Base-by-base conservation (phyloP, 2,329 filamentous ascomycete genomes). In the Beauveria sp. region DNA sequence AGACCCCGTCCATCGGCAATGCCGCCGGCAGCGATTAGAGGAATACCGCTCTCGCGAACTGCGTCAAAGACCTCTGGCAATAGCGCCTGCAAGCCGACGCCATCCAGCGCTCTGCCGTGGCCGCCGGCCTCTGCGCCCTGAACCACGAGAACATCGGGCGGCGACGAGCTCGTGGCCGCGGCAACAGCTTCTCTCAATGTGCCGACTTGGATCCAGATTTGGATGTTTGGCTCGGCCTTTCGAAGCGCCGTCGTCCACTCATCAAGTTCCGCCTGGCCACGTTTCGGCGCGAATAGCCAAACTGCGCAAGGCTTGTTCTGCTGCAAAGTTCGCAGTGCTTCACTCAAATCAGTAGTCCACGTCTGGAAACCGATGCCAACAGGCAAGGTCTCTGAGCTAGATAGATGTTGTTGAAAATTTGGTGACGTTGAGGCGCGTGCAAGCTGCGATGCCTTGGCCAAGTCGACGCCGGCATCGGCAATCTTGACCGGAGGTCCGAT, bases 61-160 rank as follows among this genome's bases (percentile, higher is more conserved):
- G 73, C 72, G 66, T 83, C 80, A 5, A 68, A 67, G 1, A 80
- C 73, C 64, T 84, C 82, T 0, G 82, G 82, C 4, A 85, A 65
- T 0, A 84, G 69, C 0, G 79, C 72, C 60, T 82, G 69, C 42
- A 82, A 71, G 16, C 80, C 74, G 31, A 71, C 68, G 0, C 79
- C 80, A 26, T 78, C 75, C 1, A 68, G 71, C 1, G 73, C 74
- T 10, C 80, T 72, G 0, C 80, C 80, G 63, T 84, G 82, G 0
- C 82, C 82, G 14, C 82, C 82, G 0, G 81, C 80, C 64, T 84
- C 82, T 3, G 72, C 70, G 1, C 82, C 82, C 67, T 84, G 82
- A 2, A 81, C 67, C 3, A 84, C 80, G 3, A 84, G 64, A 2
- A 78, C 79, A 62, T 84, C 81, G 0, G 81, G 80, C 3, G 67